Percentiles rank a stretch among this genome's conserved stretches.
Conservation (phyloP, 1,139 yeast species). For the Blastobotrys capitulatus region DNA sequence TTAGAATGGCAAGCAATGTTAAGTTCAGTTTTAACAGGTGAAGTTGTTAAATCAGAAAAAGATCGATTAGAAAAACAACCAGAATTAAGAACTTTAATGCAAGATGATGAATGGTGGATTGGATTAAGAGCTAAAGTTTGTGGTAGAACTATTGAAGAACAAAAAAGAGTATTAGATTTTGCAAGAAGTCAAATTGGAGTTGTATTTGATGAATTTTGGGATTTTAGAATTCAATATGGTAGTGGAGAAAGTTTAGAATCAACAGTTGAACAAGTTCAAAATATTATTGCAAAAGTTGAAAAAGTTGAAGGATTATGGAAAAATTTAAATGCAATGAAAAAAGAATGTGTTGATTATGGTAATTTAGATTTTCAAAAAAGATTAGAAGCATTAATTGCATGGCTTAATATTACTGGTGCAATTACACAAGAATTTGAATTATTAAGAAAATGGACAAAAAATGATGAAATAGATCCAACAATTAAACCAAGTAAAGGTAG, state of each 20-base stretch:
- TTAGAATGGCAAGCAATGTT: slow-evolving; percentile 97
- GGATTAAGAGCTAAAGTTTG: slow-evolving; percentile 75
- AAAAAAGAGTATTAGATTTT: slow-evolving; percentile 62
- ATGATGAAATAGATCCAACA: slow-evolving; percentile 63
- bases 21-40: slow-evolving; percentile 86
- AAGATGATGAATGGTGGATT: slow-evolving; percentile 71
- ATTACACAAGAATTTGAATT: slow-evolving; percentile 55
- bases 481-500: slow-evolving; percentile 25
- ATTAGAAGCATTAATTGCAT: slow-evolving; percentile 74
- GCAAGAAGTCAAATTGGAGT: slow-evolving; percentile 70
- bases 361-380: slow-evolving; percentile 59
- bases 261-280: slow-evolving; percentile 45
- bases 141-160: slow-evolving; percentile 79
- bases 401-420: slow-evolving; percentile 74
- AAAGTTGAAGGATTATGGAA: slow-evolving; percentile 76
- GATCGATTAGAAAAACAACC: slow-evolving; percentile 60
- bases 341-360: slow-evolving; percentile 69
- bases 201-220: slow-evolving; percentile 63
- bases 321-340: slow-evolving; percentile 68
- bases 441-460: slow-evolving; percentile 70
- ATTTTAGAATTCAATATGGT: slow-evolving; percentile 44
- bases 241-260: slow-evolving; percentile 23
- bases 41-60: slow-evolving; percentile 86
- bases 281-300: slow-evolving; percentile 56
- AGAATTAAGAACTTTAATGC: slow-evolving; percentile 29